Evolutionary conservation across 805 yeast genomes (phyloP), one percentile per base, ranked within the genome.

Genomic region (Yamadazyma sp.): DNA sequence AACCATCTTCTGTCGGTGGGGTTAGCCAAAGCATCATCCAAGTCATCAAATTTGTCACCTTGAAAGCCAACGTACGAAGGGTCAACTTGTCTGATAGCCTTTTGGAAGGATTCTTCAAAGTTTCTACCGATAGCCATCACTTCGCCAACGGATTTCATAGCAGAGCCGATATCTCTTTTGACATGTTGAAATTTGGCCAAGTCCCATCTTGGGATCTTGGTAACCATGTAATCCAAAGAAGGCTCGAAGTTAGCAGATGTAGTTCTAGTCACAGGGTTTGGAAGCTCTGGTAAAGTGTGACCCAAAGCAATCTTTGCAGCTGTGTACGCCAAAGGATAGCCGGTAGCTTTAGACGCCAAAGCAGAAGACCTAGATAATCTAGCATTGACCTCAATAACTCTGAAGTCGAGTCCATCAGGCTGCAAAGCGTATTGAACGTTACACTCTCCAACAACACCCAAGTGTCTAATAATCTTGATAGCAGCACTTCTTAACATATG

Each of bases 361-460:
- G 99, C 99, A n/a, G 98, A 93, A 32, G 99, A 91, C 65, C 99
- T 82, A 21, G 97, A 90, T 54, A 91, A 75, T 72, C 99, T 84
- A 35, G 99, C 99, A 61, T 91, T 91, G 50, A 91, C 99, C 72
- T 91, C 99, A 64, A 91, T 91, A 52, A 91, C 88, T 70, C 99
- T 84, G 71, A 91, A 91, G 58, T 93, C 98, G 64, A 87, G 77
- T 22, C 96, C 95, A 64, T 89, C 93, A 29, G 99, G 96, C 60
- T 90, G 95, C 50, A 91, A 75, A 36, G 98, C 97, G 59, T 91
- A 91, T 67, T 91, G 99, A 56, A 91, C 88, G 71, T 91, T 91
- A 76, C 99, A 91, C 73, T 91, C 99, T 74, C 99, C 99, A 59
- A 91, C 98, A 60, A 91, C 99, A 55, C 98, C 98, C 55, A 91